Base-by-base conservation (phyloP, 306 rosid species). In the Malus sylvestris region DNA sequence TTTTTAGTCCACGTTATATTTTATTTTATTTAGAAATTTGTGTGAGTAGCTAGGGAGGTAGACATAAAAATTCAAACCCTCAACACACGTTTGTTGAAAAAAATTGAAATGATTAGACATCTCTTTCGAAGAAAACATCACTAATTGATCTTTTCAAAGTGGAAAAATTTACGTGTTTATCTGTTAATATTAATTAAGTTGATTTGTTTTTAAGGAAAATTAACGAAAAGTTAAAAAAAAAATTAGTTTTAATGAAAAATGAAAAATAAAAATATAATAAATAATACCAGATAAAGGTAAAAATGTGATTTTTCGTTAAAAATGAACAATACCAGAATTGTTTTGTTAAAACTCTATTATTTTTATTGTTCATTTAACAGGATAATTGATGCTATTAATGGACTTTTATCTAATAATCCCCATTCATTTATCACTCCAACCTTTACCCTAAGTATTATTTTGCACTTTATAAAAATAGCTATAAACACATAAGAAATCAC, bases 271-370 rank as follows among this genome's bases (percentile, higher is more conserved):
- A 0, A 7, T 33, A 0, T 33, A 33, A 7, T 33, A 2, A 33
- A 33, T 33, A 6, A 1, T 33, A 33, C 0, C 0, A 33, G 7
- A 0, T 0, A 33, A 33, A 5, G 0, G 38, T 33, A 33, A 33
- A 33, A 33, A 33, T 33, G 0, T 33, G 1, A 1, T 33, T 33
- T 33, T 33, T 33, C 38, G 1, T 33, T 33, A 33, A 33, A 33
- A 33, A 1, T 33, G 0, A 33, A 33, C 38, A 33, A 1, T 33
- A 33, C 8, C 1, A 0, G 0, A 0, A 33, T 7, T 33, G 38
- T 33, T 33, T 33, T 0, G 0, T 33, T 33, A 33, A 33, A 33
- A 33, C 38, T 33, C 0, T 2, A 1, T 5, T 33, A 1, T 6
- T 33, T 35, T 35, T 35, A 35, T 35, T 35, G 19, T 25, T 60